phyloP scores from a whole-genome alignment of 306 rosid genomes.

The Canavalia ensiformis region DNA sequence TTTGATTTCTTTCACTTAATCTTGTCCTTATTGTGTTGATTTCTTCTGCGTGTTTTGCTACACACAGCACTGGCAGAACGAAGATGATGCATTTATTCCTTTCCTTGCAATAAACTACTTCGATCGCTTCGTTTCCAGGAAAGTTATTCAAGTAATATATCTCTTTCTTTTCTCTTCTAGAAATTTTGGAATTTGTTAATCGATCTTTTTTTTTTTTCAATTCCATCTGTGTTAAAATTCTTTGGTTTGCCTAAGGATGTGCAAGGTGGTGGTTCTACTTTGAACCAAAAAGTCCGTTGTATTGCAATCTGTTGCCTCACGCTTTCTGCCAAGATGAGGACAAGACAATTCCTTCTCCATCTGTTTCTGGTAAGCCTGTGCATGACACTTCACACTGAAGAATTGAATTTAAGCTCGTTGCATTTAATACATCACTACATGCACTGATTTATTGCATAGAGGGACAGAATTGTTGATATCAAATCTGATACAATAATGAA shows the following conservation, averaged over 20 bases:
- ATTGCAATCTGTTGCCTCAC: slow-evolving; percentile 29
- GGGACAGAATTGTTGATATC: background rate
- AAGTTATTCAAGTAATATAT: background rate
- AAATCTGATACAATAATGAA: background rate
- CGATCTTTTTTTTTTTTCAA: background rate
- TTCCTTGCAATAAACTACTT: slow-evolving; percentile 46
- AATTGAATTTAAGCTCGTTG: background rate
- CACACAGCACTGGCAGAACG: background rate
- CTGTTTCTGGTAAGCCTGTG: slow-evolving; percentile 29
- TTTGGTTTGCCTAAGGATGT: slow-evolving; percentile 7
- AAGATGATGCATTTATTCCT: slow-evolving; percentile 16
- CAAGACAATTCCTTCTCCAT: background rate
- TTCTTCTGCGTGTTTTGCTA: background rate
- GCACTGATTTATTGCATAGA: slow-evolving; percentile 26
- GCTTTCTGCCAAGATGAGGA: slow-evolving; percentile 41
- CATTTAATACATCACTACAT: background rate
- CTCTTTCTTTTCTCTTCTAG: background rate
- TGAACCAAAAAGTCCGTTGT: background rate
- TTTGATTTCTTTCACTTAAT: background rate
- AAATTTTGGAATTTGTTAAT: background rate
- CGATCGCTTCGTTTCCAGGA: slow-evolving; percentile 23
- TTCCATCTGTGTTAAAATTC: background rate
- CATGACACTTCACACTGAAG: background rate
- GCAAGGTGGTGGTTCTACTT: background rate
- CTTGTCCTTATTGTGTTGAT: background rate